phyloP scores from a whole-genome alignment of 768 basidiomycete genomes.

The Pleurotus sapidus region DNA sequence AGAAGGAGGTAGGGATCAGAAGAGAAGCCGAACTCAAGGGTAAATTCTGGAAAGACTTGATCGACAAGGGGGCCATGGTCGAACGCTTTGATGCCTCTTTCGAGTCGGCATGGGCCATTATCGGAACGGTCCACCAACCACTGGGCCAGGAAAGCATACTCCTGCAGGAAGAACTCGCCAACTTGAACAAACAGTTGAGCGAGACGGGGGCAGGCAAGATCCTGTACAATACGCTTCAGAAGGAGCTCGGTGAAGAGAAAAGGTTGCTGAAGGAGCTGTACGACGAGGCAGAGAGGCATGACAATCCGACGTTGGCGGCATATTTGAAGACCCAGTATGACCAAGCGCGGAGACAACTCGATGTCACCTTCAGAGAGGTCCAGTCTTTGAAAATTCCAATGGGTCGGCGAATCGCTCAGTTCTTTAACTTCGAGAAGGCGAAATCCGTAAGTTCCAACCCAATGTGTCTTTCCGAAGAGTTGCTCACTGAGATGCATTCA shows the following conservation, averaged over 20 bases:
- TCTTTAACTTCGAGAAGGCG: conserved; percentile 6
- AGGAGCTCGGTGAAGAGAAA: conserved; percentile 9
- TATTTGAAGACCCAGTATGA: conserved; percentile 5
- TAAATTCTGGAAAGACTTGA: conserved; percentile 10
- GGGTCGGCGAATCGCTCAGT: conserved; percentile 1
- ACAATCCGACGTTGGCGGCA: neutral
- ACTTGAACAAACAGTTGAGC: conserved; percentile 6
- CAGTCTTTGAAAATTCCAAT: conserved; percentile 4
- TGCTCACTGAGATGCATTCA: too few species aligned
- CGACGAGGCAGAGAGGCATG: conserved; percentile 6
- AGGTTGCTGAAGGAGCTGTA: conserved; percentile 6
- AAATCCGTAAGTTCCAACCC: neutral
- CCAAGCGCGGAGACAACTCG: neutral
- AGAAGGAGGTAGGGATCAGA: conserved; percentile 1
- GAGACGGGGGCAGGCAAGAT: conserved; percentile 9
- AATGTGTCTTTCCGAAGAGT: too few species aligned
- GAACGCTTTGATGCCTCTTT: too few species aligned
- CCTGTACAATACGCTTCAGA: conserved; percentile 6
- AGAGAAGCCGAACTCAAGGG: conserved; percentile 7
- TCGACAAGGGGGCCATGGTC: neutral
- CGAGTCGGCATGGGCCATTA: conserved; percentile 4
- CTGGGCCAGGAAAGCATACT: neutral
- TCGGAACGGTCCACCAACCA: conserved; percentile 1
- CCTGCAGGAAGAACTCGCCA: conserved; percentile 11
- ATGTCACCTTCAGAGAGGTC: conserved; percentile 10